A percentile compares a stretch with the other conserved stretches of the same genome.
Evolutionary conservation across 345 rosid species (phyloP).

Genomic region (Pistacia vera): DNA sequence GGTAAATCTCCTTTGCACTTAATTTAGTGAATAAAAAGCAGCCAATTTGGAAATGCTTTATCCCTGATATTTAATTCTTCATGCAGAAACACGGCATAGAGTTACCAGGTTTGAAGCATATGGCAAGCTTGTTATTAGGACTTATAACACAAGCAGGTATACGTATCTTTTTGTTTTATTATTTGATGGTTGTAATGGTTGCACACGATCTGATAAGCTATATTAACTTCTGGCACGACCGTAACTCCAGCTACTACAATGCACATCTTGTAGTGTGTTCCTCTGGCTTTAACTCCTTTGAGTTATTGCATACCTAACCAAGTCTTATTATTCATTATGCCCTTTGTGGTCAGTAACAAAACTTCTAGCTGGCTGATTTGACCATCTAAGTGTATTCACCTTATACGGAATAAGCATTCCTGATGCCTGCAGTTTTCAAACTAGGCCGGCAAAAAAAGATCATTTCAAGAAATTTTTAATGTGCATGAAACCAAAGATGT

Average conservation of each 20-base stretch:
- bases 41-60: not conserved
- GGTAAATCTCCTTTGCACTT: not conserved
- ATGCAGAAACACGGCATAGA: not conserved
- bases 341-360: not conserved
- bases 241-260: not conserved
- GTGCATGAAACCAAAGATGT: too few species aligned
- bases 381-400: not conserved
- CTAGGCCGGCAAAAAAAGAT: not conserved
- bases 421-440: not conserved
- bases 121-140: not conserved
- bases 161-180: not conserved
- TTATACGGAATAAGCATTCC: not conserved
- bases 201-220: not conserved
- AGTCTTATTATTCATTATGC: not conserved
- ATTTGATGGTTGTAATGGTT: not conserved
- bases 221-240: not conserved
- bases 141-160: not conserved
- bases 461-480: too few species aligned
- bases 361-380: not conserved
- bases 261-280: too few species aligned
- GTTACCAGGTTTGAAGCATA: not conserved
- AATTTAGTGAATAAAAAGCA: not conserved
- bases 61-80: not conserved
- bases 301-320: not conserved
- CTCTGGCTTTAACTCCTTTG: not conserved